Base-by-base conservation (phyloP, 2,329 filamentous ascomycete species). In the Incumbomyces delicatus region DNA sequence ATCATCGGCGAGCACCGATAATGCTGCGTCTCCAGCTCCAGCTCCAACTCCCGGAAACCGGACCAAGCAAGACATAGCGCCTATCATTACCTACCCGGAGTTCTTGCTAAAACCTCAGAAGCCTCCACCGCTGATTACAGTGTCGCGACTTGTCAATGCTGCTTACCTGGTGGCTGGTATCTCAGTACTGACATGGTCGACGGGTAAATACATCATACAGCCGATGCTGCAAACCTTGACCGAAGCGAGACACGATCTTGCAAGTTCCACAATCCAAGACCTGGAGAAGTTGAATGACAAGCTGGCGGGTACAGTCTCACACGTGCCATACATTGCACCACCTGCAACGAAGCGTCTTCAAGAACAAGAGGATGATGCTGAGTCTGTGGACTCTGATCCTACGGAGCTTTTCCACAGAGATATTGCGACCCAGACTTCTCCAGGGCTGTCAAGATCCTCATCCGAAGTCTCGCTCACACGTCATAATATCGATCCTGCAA, bases 61-160 rank as follows among this genome's bases (percentile, higher is more conserved):
- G 11, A 41, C 57, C 7, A 51, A 61, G 45, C 66, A 66, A 57
- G 71, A 75, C 32, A 61, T 74, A 18, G 73, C 78, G 14, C 78
- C 78, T 3, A 80, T 83, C 48, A 78, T 83, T 52, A 81, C 79
- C 38, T 83, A 83, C 57, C 78, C 78, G 3, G 78, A 83, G 60
- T 82, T 81, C 56, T 71, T 82, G 34, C 66, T 77, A 37, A 70
- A 78, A 50, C 67, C 76, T 8, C 66, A 71, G 51, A 77, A 77
- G 53, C 76, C 75, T 8, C 75, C 78, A 12, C 78, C 78, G 0
- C 68, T 82, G 14, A 72, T 82, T 29, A 80, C 77, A 6, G 69
- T 77, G 41, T 63, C 65, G n/a, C 72, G 72, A 30, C 64, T 81
- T 3, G 57, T 77, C 29, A 77, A 72, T 53, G 76, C 77, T 2